These are phyloP conservation scores for Colletotrichum kahawae DNA, from an alignment of 2,329 filamentous ascomycete species.

Conservation along the genomic window DNA sequence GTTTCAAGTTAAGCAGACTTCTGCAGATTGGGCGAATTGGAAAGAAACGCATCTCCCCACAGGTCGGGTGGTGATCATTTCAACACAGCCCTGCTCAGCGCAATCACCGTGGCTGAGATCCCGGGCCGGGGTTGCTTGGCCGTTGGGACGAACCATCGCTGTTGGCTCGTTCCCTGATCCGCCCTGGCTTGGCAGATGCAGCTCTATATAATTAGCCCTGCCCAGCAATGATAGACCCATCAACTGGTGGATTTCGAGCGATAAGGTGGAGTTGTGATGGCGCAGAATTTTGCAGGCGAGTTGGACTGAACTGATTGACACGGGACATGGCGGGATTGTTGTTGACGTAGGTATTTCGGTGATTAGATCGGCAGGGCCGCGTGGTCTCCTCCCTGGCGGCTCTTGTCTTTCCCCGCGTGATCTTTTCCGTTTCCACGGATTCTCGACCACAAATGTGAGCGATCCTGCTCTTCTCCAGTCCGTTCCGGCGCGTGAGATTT, in stretches of 20 bases:
- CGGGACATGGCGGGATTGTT: background rate
- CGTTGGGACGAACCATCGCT: conserved; percentile 3
- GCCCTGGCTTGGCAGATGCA: conserved; percentile 13
- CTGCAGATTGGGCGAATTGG: background rate
- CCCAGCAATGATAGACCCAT: background rate
- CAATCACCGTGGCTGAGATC: conserved; percentile 20
- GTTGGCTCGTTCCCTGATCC: conserved; percentile 12
- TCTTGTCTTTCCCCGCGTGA: background rate
- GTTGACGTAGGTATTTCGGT: background rate
- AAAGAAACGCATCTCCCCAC: background rate
- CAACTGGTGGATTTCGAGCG: background rate
- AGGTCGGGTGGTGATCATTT: background rate
- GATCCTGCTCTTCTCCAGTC: background rate
- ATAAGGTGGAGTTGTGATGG: conserved; percentile 4
- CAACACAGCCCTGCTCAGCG: conserved; percentile 16
- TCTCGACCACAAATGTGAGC: conserved; percentile 3
- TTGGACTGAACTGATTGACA: background rate
- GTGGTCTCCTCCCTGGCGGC: background rate
- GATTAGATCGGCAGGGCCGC: background rate
- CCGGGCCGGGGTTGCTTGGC: conserved; percentile 7
- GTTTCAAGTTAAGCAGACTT: background rate
- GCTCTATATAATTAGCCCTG: conserved; percentile 15
- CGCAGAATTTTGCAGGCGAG: background rate
- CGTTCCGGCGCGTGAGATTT: background rate
- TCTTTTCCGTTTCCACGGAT: background rate